Evolutionary conservation across 805 yeast genomes (phyloP).

Genomic region (Sugiyamaella mastotermitis): DNA sequence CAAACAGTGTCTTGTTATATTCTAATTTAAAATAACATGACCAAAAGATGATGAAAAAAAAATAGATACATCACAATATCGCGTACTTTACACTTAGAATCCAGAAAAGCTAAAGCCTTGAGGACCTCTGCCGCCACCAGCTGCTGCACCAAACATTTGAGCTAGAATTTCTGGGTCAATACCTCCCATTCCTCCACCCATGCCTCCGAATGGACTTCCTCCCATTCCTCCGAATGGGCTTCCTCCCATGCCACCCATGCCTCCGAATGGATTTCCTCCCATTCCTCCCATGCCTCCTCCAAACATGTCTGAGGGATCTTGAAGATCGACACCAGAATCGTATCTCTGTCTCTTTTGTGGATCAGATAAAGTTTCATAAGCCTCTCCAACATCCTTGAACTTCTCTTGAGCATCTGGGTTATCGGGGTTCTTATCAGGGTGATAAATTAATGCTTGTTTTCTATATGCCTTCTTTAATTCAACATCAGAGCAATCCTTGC

Average conservation of each 20-base stretch:
- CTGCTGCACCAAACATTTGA: conserved; percentile 35
- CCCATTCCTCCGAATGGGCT: conserved; percentile 31
- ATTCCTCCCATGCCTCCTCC: conserved; percentile 73
- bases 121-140: conserved; percentile 17
- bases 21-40: no score
- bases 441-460: conserved; percentile 62
- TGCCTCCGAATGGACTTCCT: conserved; percentile 46
- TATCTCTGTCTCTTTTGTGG: conserved; percentile 81
- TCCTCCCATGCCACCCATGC: conserved; percentile 54
- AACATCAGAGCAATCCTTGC: conserved; percentile 40
- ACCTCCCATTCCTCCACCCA: conserved; percentile 53
- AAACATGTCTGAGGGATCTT: conserved; percentile 27
- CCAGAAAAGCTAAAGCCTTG: conserved; percentile 8
- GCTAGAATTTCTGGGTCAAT: conserved; percentile 32
- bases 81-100: not conserved
- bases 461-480: conserved; percentile 74
- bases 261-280: conserved; percentile 50
- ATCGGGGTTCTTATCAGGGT: conserved; percentile 73
- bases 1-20: no score
- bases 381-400: conserved; percentile 84
- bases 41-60: no score
- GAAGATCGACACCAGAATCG: conserved; percentile 79
- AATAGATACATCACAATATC: no score
- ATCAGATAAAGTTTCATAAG: conserved; percentile 81
- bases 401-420: conserved; percentile 80